phyloP scores from a whole-genome alignment of 1,139 yeast genomes.

The Geotrichum bryndzae region DNA sequence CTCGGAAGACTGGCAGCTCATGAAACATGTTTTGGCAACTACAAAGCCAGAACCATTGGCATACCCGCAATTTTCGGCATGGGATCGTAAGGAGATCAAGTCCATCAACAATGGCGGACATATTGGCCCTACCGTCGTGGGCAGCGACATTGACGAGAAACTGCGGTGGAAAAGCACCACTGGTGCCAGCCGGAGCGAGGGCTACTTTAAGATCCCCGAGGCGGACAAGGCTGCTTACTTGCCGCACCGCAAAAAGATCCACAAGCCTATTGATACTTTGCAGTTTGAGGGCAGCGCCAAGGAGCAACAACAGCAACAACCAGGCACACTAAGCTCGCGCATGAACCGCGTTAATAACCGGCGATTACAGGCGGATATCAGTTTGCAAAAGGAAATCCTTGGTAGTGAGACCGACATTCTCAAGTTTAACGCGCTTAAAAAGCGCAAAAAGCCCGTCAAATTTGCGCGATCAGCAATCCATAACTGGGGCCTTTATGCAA shows the following conservation, averaged over 20 bases:
- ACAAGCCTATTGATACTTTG: constrained; percentile 36
- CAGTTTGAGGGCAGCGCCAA: constrained; percentile 32
- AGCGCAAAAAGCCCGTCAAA: constrained; percentile 87
- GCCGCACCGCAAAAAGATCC: constrained; percentile 65
- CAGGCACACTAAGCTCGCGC: constrained; percentile 57
- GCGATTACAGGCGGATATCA: constrained; percentile 85
- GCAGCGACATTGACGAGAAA: constrained; percentile 15
- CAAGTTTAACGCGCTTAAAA: constrained; percentile 71
- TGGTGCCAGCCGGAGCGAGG: constrained; percentile 69
- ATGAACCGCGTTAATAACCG: constrained; percentile 85
- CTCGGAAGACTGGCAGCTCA: constrained; percentile 60
- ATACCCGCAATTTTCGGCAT: constrained; percentile 58
- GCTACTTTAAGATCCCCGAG: constrained; percentile 69
- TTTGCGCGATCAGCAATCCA: constrained; percentile 96
- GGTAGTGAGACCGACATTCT: constrained; percentile 79
- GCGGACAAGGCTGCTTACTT: constrained; percentile 66
- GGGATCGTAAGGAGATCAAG: constrained; percentile 47
- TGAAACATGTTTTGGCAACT: constrained; percentile 43
- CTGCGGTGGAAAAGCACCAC: constrained; percentile 29
- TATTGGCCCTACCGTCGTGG: constrained; percentile 8
- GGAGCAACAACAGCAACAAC: constrained; percentile 33
- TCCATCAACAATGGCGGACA: constrained; percentile 20
- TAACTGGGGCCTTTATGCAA: constrained; percentile 95
- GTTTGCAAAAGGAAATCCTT: constrained; percentile 68
- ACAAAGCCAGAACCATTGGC: constrained; percentile 35